Evolutionary conservation across 345 rosid species (phyloP), one percentile per base, ranked within the genome.

Genomic region (Ailanthus altissimus): DNA sequence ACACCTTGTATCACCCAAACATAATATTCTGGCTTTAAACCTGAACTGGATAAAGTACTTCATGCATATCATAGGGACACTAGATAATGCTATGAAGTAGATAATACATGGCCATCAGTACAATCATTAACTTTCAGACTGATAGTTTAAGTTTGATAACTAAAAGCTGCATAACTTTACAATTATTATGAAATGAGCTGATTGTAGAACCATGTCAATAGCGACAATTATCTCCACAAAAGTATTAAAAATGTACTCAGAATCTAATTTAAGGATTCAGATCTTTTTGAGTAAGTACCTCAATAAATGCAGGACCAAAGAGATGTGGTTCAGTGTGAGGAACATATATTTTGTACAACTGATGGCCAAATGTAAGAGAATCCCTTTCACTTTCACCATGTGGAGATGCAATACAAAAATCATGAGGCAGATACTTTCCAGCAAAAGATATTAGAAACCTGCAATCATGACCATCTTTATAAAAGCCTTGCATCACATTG

Each of bases 271-370:
- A 20, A 38, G 16, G 43, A 62, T 2, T 36, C 49, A 5, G 20
- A 58, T 18, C 47, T 64, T 78, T 76, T 50, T 60, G 21, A 73
- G 47, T 36, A 56, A 68, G 16, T 78, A 92, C 99, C 93, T 96
- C 99, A 72, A 93, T 83, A 89, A 96, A 96, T 67, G 97, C 98
- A 77, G 99, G 99, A 83, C 99, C 99, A 82, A 83, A 83, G 64
- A 81, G 80, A 84, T 85, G 78, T 36, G 93, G 90, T 73, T 93
- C 93, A 51, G 85, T 81, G 54, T 67, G 84, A 74, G 87, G 83
- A 77, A 91, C 80, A 58, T 16, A 67, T 81, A 96, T 86, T 78
- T 88, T 90, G 90, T 82, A 93, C 59, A 91, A 49, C 75, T 86
- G 91, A 84, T 91, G 92, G 67, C 77, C 88, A 82, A 81, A 74